A percentile compares a stretch with the other conserved stretches of the same genome.
phyloP scores from a whole-genome alignment of 495 filamentous ascomycete species.

The Penicillium atrosanguineum region DNA sequence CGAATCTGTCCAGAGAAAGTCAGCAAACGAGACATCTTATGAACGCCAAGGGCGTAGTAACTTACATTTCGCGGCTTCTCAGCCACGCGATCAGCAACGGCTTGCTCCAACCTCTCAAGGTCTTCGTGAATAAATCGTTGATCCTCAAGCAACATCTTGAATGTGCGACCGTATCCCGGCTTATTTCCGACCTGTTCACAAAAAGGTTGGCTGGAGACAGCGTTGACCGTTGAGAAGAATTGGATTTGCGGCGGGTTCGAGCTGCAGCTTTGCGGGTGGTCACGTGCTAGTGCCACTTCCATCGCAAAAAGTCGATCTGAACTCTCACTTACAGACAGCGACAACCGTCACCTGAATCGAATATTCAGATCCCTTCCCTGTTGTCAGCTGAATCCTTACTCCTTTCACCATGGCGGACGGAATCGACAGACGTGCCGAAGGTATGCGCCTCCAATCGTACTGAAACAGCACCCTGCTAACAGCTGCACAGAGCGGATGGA shows the following conservation, averaged over 20 bases:
- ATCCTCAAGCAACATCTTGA: constrained; percentile 80
- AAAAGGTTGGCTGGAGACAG: constrained; percentile 1
- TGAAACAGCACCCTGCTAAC: constrained; percentile 25
- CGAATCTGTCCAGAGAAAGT: constrained; percentile 62
- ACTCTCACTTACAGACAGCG: not conserved
- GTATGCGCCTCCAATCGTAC: constrained; percentile 29
- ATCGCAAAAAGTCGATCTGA: constrained; percentile 29
- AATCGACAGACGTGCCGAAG: constrained; percentile 89
- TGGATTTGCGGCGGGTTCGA: constrained; percentile 9
- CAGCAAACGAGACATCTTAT: constrained; percentile 16
- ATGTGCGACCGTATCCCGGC: not conserved
- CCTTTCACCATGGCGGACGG: constrained; percentile 75
- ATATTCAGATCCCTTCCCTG: not conserved
- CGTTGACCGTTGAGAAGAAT: constrained; percentile 6
- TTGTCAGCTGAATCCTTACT: constrained; percentile 1
- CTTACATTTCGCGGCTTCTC: constrained; percentile 86
- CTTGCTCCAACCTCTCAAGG: constrained; percentile 90
- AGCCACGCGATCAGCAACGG: constrained; percentile 80
- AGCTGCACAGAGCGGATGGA: constrained; percentile 76
- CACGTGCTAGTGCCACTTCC: constrained; percentile 33
- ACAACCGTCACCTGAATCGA: not conserved
- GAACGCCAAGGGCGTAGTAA: constrained; percentile 13
- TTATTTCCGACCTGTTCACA: not conserved
- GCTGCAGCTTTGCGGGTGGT: constrained; percentile 35
- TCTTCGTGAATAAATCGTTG: constrained; percentile 93